Conservation (phyloP, 768 basidiomycete species). For the Zangia roseola region DNA sequence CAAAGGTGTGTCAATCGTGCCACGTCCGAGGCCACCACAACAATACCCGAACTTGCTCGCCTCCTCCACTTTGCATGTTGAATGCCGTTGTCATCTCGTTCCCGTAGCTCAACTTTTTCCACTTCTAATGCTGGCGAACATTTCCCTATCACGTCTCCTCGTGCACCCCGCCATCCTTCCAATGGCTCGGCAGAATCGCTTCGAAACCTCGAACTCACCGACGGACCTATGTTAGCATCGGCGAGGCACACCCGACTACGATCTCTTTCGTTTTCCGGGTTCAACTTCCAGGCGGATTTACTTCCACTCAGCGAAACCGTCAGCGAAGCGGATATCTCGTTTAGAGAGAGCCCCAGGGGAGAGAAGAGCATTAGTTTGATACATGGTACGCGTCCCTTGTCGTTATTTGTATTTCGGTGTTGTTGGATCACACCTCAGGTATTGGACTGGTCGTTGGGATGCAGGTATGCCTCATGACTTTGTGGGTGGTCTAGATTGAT, state of each 20-base stretch:
- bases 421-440: conserved; percentile 42
- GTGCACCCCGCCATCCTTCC: conserved; percentile 2
- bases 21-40: too few species aligned
- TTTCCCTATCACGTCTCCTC: conserved; percentile 5
- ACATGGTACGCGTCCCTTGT: conserved; percentile 55
- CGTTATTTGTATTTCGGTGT: not conserved
- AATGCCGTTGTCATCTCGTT: conserved; percentile 23
- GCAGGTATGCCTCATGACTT: conserved; percentile 49
- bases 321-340: conserved; percentile 60
- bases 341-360: conserved; percentile 49
- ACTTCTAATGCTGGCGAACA: conserved; percentile 12
- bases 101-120: conserved; percentile 15
- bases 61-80: conserved; percentile 1
- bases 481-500: not conserved
- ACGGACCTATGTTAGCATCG: conserved; percentile 47
- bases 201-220: conserved; percentile 74
- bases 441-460: conserved; percentile 81
- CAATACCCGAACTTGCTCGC: too few species aligned
- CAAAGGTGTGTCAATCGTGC: too few species aligned
- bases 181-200: conserved; percentile 71
- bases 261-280: conserved; percentile 70
- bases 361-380: conserved; percentile 78
- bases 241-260: conserved; percentile 37
- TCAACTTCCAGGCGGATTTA: conserved; percentile 77
- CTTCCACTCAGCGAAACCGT: conserved; percentile 76